Percentiles rank a stretch among this genome's conserved stretches.
These are phyloP conservation scores for Adansonia grandidieri DNA, from an alignment of 441 rosid genomes.

Conservation along the genomic window DNA sequence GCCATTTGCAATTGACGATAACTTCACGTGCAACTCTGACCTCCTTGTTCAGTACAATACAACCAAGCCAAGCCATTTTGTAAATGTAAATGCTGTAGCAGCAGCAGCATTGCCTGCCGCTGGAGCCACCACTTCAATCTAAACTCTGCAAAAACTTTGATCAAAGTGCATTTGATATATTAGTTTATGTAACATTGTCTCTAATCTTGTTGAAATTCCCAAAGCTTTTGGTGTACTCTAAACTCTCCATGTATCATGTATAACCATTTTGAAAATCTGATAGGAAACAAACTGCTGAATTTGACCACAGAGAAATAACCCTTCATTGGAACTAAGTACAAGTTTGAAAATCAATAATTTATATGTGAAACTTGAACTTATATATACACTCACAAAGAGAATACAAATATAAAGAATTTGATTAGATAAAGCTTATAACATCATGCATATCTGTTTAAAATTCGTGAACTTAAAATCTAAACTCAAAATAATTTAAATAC, in stretches of 20 bases:
- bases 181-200: slow-evolving; percentile 19
- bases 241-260: slow-evolving; percentile 24
- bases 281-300: slow-evolving; percentile 17
- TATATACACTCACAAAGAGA: neutral
- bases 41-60: slow-evolving; percentile 45
- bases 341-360: neutral
- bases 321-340: slow-evolving; percentile 4
- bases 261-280: slow-evolving; percentile 1
- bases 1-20: slow-evolving; percentile 65
- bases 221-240: slow-evolving; percentile 26
- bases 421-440: neutral
- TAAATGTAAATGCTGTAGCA: neutral
- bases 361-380: neutral
- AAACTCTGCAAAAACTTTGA: slow-evolving; percentile 38
- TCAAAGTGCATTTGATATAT: slow-evolving; percentile 27
- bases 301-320: slow-evolving; percentile 14
- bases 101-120: neutral
- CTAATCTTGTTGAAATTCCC: slow-evolving; percentile 29
- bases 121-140: neutral
- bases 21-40: slow-evolving; percentile 87
- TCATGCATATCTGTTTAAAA: neutral
- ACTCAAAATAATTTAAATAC: neutral
- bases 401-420: neutral
- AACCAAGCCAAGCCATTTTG: slow-evolving; percentile 28
- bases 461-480: neutral